A percentile compares a stretch with the other conserved stretches of the same genome.
Evolutionary conservation across 1,284 basidiomycete genomes (phyloP).

Genomic region (Sutorius eximius): DNA sequence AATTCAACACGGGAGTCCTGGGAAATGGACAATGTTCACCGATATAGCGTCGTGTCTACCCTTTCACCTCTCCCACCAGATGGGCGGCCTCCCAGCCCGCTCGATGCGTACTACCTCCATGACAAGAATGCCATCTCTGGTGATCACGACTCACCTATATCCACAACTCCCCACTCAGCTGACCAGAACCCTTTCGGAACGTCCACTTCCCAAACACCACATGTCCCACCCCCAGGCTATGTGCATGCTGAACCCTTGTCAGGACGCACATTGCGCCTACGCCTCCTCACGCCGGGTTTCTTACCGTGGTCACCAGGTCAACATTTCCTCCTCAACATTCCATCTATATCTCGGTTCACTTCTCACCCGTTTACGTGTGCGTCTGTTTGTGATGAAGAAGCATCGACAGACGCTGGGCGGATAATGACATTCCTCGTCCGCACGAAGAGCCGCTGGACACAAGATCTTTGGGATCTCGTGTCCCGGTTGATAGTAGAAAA

Average conservation of each 20-base stretch:
- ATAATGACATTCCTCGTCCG: slow-evolving; percentile 76
- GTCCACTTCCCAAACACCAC: slow-evolving; percentile 17
- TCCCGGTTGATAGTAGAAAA: slow-evolving; percentile 39
- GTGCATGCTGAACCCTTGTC: slow-evolving; percentile 79
- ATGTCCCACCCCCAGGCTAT: slow-evolving; percentile 63
- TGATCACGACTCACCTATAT: neutral
- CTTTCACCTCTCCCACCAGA: slow-evolving; percentile 4
- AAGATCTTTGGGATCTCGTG: slow-evolving; percentile 66
- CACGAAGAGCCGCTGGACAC: slow-evolving; percentile 76
- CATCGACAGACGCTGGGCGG: slow-evolving; percentile 44
- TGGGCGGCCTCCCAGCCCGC: slow-evolving; percentile 25
- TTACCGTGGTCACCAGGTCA: slow-evolving; percentile 79
- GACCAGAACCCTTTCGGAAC: slow-evolving; percentile 5
- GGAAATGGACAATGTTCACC: slow-evolving; percentile 27
- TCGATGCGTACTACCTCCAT: slow-evolving; percentile 22
- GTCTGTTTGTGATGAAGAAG: slow-evolving; percentile 61
- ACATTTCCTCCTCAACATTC: slow-evolving; percentile 75
- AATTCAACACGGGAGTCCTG: slow-evolving; percentile 8
- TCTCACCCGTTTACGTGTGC: slow-evolving; percentile 85
- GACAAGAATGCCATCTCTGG: slow-evolving; percentile 3
- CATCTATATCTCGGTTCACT: slow-evolving; percentile 64
- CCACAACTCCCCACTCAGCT: neutral
- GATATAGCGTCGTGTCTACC: slow-evolving; percentile 3
- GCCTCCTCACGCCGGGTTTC: slow-evolving; percentile 61
- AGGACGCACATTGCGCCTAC: slow-evolving; percentile 75